A percentile compares a stretch with the other conserved stretches of the same genome.
Evolutionary conservation across 768 basidiomycete species (phyloP).

Genomic region (Naematelia encephala): DNA sequence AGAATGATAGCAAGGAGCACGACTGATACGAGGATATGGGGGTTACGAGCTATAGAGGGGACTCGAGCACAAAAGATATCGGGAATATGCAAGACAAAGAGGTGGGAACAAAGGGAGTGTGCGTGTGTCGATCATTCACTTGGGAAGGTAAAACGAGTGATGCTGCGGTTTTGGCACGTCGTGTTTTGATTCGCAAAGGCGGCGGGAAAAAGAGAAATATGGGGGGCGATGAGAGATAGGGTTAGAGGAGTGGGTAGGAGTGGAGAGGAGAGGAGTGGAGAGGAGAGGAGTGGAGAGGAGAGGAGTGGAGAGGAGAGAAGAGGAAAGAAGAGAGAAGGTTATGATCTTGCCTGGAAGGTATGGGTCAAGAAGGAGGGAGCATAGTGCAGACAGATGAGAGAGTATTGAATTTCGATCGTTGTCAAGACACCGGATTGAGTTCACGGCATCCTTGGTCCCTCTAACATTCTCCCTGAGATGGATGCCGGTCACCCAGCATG

Average conservation of each 20-base stretch:
- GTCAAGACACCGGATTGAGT: no score
- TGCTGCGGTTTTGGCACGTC: not conserved
- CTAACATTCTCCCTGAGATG: not conserved
- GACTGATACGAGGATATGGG: not conserved
- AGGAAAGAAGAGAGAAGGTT: not conserved
- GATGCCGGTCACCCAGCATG: not conserved
- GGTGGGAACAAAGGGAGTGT: not conserved
- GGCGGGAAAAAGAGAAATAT: no score
- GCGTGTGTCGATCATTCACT: not conserved
- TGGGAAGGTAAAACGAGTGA: not conserved
- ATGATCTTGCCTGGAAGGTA: not conserved
- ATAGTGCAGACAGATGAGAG: not conserved
- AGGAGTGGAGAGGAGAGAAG: constrained; percentile 1
- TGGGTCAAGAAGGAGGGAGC: not conserved
- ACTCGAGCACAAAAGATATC: not conserved
- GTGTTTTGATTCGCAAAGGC: not conserved
- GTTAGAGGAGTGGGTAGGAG: no score
- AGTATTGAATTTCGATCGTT: no score
- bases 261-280: no score
- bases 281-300: constrained; percentile 3
- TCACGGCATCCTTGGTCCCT: not conserved
- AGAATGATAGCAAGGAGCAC: not conserved
- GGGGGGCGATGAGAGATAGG: no score
- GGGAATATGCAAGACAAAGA: not conserved
- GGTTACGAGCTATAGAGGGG: not conserved